These are phyloP conservation scores for Globisporangium spinosum DNA, from an alignment of 352 stramenopile genomes.

Conservation along the genomic window DNA sequence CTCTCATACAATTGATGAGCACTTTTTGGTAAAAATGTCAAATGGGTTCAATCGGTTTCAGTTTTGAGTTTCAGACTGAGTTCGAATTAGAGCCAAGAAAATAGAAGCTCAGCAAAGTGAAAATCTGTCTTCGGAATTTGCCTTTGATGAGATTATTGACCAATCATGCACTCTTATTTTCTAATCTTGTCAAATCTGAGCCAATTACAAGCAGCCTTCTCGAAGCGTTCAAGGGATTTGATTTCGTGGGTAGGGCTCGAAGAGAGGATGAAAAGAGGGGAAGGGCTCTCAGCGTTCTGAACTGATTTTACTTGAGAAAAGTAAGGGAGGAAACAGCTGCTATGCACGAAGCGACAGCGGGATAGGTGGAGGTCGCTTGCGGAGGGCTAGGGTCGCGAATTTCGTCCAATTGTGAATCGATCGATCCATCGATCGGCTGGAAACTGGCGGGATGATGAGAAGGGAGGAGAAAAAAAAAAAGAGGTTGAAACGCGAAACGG, in stretches of 20 bases:
- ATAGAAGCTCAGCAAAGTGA: not conserved
- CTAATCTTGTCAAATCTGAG: not conserved
- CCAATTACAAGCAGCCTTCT: not conserved
- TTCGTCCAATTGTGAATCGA: not conserved
- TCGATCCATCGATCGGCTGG: not conserved
- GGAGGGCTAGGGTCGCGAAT: not conserved
- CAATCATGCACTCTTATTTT: not conserved
- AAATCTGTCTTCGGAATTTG: no score
- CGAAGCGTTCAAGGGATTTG: not conserved
- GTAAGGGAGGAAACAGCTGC: not conserved
- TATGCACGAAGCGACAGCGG: not conserved
- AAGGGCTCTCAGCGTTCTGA: not conserved
- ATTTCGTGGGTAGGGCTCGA: not conserved
- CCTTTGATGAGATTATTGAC: not conserved
- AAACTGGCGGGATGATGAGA: not conserved
- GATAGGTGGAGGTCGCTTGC: not conserved
- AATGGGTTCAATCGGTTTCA: not conserved
- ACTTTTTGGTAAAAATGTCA: not conserved
- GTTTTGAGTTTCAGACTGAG: not conserved
- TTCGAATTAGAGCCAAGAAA: not conserved
- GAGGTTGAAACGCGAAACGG: not conserved
- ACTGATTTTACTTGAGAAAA: not conserved
- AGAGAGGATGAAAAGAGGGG: not conserved
- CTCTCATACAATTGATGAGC: not conserved
- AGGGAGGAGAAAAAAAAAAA: not conserved